Conservation (phyloP, 768 basidiomycete genomes). For the Phylloporus rhodoxanthus region DNA sequence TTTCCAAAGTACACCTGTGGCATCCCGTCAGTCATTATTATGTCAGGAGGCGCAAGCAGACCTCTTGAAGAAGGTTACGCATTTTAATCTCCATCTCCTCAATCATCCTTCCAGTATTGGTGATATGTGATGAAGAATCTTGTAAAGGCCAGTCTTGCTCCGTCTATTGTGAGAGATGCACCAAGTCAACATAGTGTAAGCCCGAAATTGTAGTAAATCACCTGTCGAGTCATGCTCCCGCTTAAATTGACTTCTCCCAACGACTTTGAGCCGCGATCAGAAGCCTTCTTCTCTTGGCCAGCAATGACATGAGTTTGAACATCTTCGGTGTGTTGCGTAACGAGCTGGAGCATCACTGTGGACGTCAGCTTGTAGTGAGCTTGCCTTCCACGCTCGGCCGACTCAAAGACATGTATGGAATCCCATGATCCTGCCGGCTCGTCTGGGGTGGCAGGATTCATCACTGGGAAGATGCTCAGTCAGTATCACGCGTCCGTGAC, state of each 20-base stretch:
- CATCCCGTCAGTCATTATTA: conserved; percentile 7
- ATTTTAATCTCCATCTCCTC: conserved; percentile 99
- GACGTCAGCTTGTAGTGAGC: conserved; percentile 97
- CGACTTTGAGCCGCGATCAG: conserved; percentile 47
- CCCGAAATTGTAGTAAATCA: conserved; percentile 33
- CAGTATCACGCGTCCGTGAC: conserved; percentile 1
- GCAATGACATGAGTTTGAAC: conserved; percentile 8
- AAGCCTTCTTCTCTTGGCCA: conserved; percentile 32
- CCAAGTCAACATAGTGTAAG: conserved; percentile 8
- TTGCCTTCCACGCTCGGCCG: conserved; percentile 82
- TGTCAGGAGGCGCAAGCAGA: conserved; percentile 22
- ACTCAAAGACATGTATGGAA: conserved; percentile 96
- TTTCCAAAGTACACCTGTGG: conserved; percentile 88
- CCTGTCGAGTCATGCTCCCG: conserved; percentile 97
- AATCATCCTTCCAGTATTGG: conserved; percentile 91
- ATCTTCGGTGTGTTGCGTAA: conserved; percentile 43
- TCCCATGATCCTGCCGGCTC: conserved; percentile 92
- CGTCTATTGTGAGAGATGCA: conserved; percentile 41
- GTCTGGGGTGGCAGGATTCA: conserved; percentile 48
- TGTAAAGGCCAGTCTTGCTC: conserved; percentile 85
- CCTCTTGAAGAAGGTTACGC: conserved; percentile 90
- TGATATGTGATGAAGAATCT: conserved; percentile 78
- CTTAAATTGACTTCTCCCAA: conserved; percentile 80
- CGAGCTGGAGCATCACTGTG: conserved; percentile 91
- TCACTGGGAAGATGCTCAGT: conserved; percentile 38